These are phyloP conservation scores for Vanderwaltozyma polyspora DNA, from an alignment of 805 yeast species.

Conservation along the genomic window DNA sequence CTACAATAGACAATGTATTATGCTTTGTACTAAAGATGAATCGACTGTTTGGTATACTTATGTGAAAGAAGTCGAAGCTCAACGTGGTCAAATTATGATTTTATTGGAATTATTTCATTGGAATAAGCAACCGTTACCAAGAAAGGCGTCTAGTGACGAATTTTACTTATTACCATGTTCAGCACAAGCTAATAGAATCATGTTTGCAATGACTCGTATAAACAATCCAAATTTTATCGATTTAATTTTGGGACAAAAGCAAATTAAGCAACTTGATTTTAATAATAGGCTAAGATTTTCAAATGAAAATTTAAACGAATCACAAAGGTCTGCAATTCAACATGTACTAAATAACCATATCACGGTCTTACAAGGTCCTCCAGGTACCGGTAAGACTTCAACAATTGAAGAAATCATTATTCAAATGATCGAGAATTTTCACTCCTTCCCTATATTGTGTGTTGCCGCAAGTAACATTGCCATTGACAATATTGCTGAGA, in stretches of 20 bases:
- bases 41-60: slow-evolving; percentile 51
- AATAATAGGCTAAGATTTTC: slow-evolving; percentile 42
- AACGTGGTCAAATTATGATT: slow-evolving; percentile 27
- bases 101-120: slow-evolving; percentile 45
- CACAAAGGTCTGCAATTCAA: slow-evolving; percentile 46
- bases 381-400: slow-evolving; percentile 73
- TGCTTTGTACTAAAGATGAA: slow-evolving; percentile 38
- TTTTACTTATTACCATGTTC: slow-evolving; percentile 47
- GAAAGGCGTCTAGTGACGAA: slow-evolving; percentile 24
- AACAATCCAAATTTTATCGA: slow-evolving; percentile 40
- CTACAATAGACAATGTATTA: slow-evolving; percentile 44
- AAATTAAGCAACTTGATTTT: slow-evolving; percentile 45
- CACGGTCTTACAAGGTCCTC: slow-evolving; percentile 65
- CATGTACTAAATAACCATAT: slow-evolving; percentile 40
- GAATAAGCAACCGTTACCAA: slow-evolving; percentile 44
- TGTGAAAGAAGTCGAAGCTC: slow-evolving; percentile 33
- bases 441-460: slow-evolving; percentile 53
- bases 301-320: slow-evolving; percentile 41
- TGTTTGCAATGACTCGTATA: slow-evolving; percentile 54
- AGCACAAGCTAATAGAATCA: slow-evolving; percentile 49
- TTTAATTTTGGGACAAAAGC: slow-evolving; percentile 44
- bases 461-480: slow-evolving; percentile 72
- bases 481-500: slow-evolving; percentile 66
- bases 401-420: slow-evolving; percentile 54
- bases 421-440: slow-evolving; percentile 43